These are phyloP conservation scores for Telopea speciosissima DNA, from an alignment of 177 flowering plant species.

Conservation along the genomic window DNA sequence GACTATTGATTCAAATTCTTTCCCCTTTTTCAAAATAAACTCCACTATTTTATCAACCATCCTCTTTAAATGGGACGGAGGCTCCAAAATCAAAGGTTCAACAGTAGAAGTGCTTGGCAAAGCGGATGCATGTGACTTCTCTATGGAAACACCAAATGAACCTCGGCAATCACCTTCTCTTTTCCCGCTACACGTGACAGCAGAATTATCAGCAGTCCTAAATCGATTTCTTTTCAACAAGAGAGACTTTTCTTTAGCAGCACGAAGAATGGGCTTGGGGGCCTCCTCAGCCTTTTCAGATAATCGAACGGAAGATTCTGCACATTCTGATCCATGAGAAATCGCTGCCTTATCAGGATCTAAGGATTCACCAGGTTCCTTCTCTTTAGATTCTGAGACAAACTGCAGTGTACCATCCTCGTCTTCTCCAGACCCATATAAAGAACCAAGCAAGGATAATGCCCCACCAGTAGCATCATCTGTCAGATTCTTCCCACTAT, in stretches of 20 bases:
- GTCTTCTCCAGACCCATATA: slow-evolving; percentile 83
- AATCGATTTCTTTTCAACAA: slow-evolving; percentile 31
- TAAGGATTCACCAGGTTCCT: slow-evolving; percentile 16
- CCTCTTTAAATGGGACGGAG: slow-evolving; percentile 67
- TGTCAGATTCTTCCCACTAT: slow-evolving; percentile 20
- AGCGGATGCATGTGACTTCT: slow-evolving; percentile 30
- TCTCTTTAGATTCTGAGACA: slow-evolving; percentile 20
- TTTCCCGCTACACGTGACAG: slow-evolving; percentile 21
- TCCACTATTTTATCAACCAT: slow-evolving; percentile 74
- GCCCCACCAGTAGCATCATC: slow-evolving; percentile 47
- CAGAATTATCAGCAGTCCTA: slow-evolving; percentile 25
- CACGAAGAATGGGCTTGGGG: slow-evolving; percentile 19
- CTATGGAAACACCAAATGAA: slow-evolving; percentile 19
- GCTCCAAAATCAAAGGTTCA: slow-evolving; percentile 58
- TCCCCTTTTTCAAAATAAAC: slow-evolving; percentile 72
- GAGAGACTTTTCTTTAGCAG: slow-evolving; percentile 32
- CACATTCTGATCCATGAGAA: slow-evolving; percentile 21
- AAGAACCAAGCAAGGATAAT: slow-evolving; percentile 79
- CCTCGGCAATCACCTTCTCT: slow-evolving; percentile 26
- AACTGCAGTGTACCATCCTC: slow-evolving; percentile 51
- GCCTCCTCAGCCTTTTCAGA: slow-evolving; percentile 24
- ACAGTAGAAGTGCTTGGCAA: slow-evolving; percentile 21
- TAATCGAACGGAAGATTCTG: slow-evolving; percentile 11
- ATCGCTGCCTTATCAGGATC: slow-evolving; percentile 13
- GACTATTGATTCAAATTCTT: slow-evolving; percentile 72